Conservation (phyloP, 2,329 filamentous ascomycete species). For the Lachnellula cervina region DNA sequence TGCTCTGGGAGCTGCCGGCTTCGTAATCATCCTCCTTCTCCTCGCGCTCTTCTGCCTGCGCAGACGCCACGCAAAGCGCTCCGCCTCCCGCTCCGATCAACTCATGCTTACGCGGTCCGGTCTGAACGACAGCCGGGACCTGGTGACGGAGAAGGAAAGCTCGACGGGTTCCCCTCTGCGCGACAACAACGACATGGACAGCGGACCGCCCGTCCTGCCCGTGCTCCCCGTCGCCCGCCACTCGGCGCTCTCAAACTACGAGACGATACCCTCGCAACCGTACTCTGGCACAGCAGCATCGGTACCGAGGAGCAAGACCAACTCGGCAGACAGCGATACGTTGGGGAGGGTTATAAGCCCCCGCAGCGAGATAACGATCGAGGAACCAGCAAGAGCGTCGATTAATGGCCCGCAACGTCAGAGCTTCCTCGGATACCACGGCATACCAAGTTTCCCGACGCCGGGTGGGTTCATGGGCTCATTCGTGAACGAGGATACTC, state of each 20-base stretch:
- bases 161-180: background rate
- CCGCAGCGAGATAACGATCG: background rate
- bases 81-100: conserved; percentile 10
- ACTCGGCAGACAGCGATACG: background rate
- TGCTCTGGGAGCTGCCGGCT: conserved; percentile 16
- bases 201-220: background rate
- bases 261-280: conserved; percentile 11
- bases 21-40: conserved; percentile 17
- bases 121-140: conserved; percentile 14
- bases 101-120: conserved; percentile 17
- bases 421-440: conserved; percentile 18
- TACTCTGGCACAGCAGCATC: conserved; percentile 12
- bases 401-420: conserved; percentile 1
- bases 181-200: background rate
- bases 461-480: background rate
- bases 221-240: conserved; percentile 13
- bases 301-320: conserved; percentile 16
- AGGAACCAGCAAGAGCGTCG: background rate
- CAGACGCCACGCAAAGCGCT: conserved; percentile 10
- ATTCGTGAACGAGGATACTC: conserved; percentile 1
- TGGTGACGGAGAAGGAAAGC: conserved; percentile 19
- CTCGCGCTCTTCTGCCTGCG: conserved; percentile 19
- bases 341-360: background rate
- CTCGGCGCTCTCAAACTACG: conserved; percentile 11
- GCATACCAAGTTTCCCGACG: conserved; percentile 15